Evolutionary conservation across 768 basidiomycete species (phyloP).

Genomic region (Dioszegia hungarica): DNA sequence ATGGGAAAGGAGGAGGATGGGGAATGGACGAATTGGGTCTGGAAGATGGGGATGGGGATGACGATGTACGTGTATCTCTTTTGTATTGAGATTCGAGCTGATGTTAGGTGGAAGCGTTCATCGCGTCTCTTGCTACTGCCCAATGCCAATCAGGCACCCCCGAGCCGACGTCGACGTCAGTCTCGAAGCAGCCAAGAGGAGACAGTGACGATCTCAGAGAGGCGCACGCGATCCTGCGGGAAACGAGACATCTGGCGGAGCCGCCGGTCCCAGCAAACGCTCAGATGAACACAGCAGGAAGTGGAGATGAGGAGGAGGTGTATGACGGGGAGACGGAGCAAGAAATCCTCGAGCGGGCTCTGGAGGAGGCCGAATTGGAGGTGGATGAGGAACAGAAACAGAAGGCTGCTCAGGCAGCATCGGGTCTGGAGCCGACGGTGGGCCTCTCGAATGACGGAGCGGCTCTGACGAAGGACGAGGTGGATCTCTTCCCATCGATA

Average conservation of each 20-base stretch:
- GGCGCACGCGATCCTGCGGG: background rate
- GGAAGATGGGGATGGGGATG: constrained; percentile 10
- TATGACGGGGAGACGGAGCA: constrained; percentile 15
- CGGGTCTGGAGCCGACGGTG: no score
- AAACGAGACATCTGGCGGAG: background rate
- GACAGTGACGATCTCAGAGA: background rate
- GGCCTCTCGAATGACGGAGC: background rate
- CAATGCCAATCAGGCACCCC: no score
- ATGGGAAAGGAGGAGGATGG: background rate
- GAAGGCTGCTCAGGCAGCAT: no score
- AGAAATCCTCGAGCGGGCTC: constrained; percentile 14
- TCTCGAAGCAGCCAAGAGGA: background rate
- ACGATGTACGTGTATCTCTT: constrained; percentile 20
- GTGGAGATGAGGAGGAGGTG: background rate
- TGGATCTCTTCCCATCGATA: constrained; percentile 17
- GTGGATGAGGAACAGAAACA: background rate
- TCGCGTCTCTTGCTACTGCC: background rate
- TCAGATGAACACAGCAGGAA: background rate
- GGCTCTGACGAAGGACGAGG: background rate
- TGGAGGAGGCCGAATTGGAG: constrained; percentile 14
- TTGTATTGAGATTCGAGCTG: background rate
- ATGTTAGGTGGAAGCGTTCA: constrained; percentile 6
- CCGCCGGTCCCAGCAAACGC: background rate
- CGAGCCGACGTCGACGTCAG: background rate
- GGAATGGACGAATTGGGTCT: background rate